Conservation (phyloP, 768 basidiomycete species). For the Boletus rufocinnamomeus region DNA sequence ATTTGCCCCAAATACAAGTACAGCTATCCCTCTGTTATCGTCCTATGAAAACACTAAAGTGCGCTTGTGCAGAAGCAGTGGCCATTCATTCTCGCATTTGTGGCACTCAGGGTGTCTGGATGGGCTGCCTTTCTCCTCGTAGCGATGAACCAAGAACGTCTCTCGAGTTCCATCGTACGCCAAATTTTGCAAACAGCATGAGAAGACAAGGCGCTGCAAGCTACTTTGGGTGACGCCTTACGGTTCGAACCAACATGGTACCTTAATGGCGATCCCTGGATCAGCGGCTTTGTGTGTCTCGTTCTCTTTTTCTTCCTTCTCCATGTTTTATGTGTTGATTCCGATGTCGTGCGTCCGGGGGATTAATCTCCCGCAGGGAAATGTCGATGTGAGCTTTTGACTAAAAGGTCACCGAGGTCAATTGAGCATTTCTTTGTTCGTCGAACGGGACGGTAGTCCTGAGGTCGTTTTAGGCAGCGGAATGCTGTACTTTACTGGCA, state of each 20-base stretch:
- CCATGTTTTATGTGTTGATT: background rate
- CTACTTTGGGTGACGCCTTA: slow-evolving; percentile 60
- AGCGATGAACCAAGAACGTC: slow-evolving; percentile 75
- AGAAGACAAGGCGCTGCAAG: slow-evolving; percentile 50
- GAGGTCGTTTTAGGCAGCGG: slow-evolving; percentile 52
- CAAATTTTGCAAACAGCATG: slow-evolving; percentile 63
- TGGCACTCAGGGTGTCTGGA: slow-evolving; percentile 53
- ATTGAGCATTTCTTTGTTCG: slow-evolving; percentile 11
- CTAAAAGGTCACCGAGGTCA: slow-evolving; percentile 70
- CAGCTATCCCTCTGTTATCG: background rate
- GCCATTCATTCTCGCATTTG: slow-evolving; percentile 55
- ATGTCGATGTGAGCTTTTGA: slow-evolving; percentile 76
- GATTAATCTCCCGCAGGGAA: slow-evolving; percentile 75
- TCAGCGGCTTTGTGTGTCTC: slow-evolving; percentile 64
- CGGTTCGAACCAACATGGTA: slow-evolving; percentile 44
- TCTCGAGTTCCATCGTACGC: slow-evolving; percentile 72
- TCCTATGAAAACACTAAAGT: background rate
- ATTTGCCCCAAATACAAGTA: slow-evolving; percentile 48
- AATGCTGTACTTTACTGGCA: slow-evolving; percentile 82
- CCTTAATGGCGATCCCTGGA: slow-evolving; percentile 74
- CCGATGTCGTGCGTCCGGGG: slow-evolving; percentile 27
- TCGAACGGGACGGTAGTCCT: background rate
- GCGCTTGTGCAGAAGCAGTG: slow-evolving; percentile 42
- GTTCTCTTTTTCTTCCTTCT: background rate
- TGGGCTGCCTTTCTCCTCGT: slow-evolving; percentile 72